A percentile compares a stretch with the other conserved stretches of the same genome.
Evolutionary conservation across 1,284 basidiomycete species (phyloP).

Genomic region (Tilletia indica): DNA sequence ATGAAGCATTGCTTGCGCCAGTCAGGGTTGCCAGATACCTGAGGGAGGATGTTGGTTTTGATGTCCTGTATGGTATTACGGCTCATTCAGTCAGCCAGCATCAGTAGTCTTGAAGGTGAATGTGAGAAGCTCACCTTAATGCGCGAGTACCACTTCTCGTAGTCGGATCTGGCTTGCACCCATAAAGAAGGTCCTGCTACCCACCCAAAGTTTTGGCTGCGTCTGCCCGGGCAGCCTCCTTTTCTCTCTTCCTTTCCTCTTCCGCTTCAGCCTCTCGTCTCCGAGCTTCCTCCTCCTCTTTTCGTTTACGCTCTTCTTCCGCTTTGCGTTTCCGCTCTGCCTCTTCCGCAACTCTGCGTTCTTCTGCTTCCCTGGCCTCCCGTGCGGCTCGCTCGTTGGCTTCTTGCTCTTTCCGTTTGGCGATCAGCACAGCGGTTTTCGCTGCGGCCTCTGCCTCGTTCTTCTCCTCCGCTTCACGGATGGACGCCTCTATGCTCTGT

Average conservation of each 20-base stretch:
- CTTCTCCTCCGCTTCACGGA: constrained; percentile 43
- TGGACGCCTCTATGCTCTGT: constrained; percentile 41
- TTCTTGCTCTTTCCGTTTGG: constrained; percentile 38
- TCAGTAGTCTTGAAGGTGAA: neutral
- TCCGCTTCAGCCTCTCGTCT: constrained; percentile 31
- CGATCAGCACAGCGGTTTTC: constrained; percentile 40
- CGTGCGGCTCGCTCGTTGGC: constrained; percentile 43
- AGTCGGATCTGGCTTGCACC: constrained; percentile 36
- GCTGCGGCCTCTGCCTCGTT: constrained; percentile 33
- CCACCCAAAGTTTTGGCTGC: constrained; percentile 23
- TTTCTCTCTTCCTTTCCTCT: constrained; percentile 24
- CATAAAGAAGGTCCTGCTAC: constrained; percentile 33
- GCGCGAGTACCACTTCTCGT: constrained; percentile 36
- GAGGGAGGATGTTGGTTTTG: constrained; percentile 72
- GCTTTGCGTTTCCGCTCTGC: constrained; percentile 27
- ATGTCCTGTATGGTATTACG: constrained; percentile 61
- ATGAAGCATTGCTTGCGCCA: constrained; percentile 59
- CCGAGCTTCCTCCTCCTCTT: constrained; percentile 32
- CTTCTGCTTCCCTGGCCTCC: constrained; percentile 39
- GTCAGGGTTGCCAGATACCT: constrained; percentile 68
- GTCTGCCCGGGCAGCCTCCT: constrained; percentile 14
- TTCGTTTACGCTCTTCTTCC: constrained; percentile 18
- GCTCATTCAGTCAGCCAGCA: neutral
- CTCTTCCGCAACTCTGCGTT: constrained; percentile 40
- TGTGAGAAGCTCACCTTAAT: constrained; percentile 24